Percentiles rank a stretch among this genome's conserved stretches.
phyloP scores from a whole-genome alignment of 2,329 filamentous ascomycete species.

The Hypoxylon sp. region DNA sequence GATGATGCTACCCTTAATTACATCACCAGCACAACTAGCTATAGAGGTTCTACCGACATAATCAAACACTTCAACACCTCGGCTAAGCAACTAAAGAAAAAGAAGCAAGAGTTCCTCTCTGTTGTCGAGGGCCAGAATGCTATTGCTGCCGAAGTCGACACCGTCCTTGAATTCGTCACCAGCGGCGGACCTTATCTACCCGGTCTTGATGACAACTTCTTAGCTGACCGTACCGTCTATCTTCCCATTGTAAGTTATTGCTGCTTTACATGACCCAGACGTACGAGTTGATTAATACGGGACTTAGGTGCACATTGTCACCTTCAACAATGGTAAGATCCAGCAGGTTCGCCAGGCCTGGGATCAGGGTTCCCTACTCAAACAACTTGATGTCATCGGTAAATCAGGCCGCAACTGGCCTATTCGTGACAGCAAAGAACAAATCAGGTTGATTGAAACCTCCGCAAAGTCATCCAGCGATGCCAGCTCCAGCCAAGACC shows the following conservation, averaged over 20 bases:
- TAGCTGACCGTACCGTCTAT: slow-evolving; percentile 83
- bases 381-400: slow-evolving; percentile 94
- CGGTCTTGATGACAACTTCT: slow-evolving; percentile 92
- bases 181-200: slow-evolving; percentile 91
- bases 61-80: slow-evolving; percentile 84
- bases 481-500: slow-evolving; percentile 53
- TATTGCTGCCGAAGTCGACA: slow-evolving; percentile 84
- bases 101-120: slow-evolving; percentile 81
- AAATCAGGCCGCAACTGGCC: slow-evolving; percentile 94
- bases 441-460: slow-evolving; percentile 80
- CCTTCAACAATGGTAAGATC: slow-evolving; percentile 87
- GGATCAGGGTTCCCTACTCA: slow-evolving; percentile 95
- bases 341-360: slow-evolving; percentile 89
- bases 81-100: slow-evolving; percentile 83
- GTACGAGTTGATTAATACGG: slow-evolving; percentile 15
- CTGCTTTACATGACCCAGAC: background rate
- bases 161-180: slow-evolving; percentile 83
- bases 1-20: slow-evolving; percentile 83
- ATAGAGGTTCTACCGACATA: slow-evolving; percentile 80
- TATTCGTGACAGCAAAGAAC: slow-evolving; percentile 87
- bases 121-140: slow-evolving; percentile 79
- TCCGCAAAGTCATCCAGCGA: slow-evolving; percentile 68
- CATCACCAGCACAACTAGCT: slow-evolving; percentile 85
- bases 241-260: slow-evolving; percentile 81
- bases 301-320: slow-evolving; percentile 85